phyloP scores from a whole-genome alignment of 345 rosid species.

The Hevea brasiliensis region DNA sequence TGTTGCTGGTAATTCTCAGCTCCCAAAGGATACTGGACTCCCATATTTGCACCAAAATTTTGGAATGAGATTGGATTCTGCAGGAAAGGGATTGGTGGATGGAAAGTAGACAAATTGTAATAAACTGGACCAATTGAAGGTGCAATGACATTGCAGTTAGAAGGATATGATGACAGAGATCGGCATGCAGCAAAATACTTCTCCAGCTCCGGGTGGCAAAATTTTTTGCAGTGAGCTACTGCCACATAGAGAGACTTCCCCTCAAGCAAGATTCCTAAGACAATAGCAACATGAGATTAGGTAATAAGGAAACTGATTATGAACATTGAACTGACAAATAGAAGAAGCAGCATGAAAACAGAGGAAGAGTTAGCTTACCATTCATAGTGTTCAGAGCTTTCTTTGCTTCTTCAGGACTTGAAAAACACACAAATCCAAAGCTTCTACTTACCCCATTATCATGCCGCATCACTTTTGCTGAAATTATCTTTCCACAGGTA shows the following conservation, averaged over 20 bases:
- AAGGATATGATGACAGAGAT: slow-evolving; percentile 8
- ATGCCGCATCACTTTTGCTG: slow-evolving; percentile 57
- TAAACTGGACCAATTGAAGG: slow-evolving; percentile 19
- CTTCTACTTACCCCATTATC: slow-evolving; percentile 56
- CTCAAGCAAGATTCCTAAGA: slow-evolving; percentile 44
- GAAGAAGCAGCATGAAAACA: background rate
- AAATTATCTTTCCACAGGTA: slow-evolving; percentile 48
- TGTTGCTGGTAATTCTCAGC: slow-evolving; percentile 29
- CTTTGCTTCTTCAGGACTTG: slow-evolving; percentile 57
- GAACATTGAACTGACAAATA: background rate
- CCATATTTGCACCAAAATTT: slow-evolving; percentile 26
- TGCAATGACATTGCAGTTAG: slow-evolving; percentile 16
- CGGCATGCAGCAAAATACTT: slow-evolving; percentile 12
- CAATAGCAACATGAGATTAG: background rate
- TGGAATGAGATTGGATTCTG: slow-evolving; percentile 22
- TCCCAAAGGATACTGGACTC: slow-evolving; percentile 19
- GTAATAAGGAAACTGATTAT: slow-evolving; percentile 1
- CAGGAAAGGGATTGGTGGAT: slow-evolving; percentile 19
- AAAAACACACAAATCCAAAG: slow-evolving; percentile 78
- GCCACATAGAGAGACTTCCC: slow-evolving; percentile 56
- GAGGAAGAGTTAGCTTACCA: slow-evolving; percentile 38
- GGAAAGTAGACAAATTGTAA: slow-evolving; percentile 15
- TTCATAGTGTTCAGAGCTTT: slow-evolving; percentile 46
- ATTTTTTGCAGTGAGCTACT: slow-evolving; percentile 58
- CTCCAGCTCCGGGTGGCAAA: slow-evolving; percentile 39